Conservation (phyloP, 805 yeast genomes). For the Yarrowia sp. region DNA sequence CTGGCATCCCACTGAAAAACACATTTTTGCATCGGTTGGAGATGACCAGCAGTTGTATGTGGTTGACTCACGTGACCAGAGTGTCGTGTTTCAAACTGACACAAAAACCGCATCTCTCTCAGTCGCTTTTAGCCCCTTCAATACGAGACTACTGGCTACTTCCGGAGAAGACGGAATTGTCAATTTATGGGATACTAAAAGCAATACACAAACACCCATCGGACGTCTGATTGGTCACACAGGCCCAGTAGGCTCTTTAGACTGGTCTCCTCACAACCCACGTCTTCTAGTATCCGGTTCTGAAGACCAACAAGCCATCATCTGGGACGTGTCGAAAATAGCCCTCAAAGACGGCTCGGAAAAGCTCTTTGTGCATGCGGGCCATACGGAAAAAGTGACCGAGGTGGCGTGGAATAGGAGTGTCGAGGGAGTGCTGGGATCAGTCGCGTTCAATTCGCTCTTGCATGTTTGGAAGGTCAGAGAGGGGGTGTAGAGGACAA, state of each 20-base stretch:
- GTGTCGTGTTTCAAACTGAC: conserved; percentile 17
- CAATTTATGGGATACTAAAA: conserved; percentile 65
- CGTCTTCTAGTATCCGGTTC: conserved; percentile 62
- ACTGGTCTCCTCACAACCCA: conserved; percentile 65
- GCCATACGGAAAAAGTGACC: conserved; percentile 83
- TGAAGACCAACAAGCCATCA: conserved; percentile 52
- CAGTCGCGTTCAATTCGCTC: conserved; percentile 81
- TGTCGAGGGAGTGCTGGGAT: conserved; percentile 66
- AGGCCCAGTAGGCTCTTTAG: conserved; percentile 60
- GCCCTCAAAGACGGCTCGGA: conserved; percentile 29
- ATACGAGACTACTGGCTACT: conserved; percentile 58
- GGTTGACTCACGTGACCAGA: conserved; percentile 51
- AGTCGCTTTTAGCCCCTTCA: conserved; percentile 56
- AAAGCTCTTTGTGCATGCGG: conserved; percentile 68
- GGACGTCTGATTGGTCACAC: conserved; percentile 44
- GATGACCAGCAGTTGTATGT: conserved; percentile 56
- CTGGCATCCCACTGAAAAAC: conserved; percentile 64
- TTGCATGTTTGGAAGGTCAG: conserved; percentile 70
- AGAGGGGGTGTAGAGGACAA: not conserved
- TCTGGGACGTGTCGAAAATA: conserved; percentile 39
- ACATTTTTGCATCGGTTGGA: conserved; percentile 62
- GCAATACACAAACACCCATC: conserved; percentile 38
- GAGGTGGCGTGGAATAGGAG: conserved; percentile 81
- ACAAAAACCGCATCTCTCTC: conserved; percentile 37
- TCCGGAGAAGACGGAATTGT: conserved; percentile 63